Base-by-base conservation (phyloP, 495 filamentous ascomycete species). In the Aspergillus cristatus region DNA sequence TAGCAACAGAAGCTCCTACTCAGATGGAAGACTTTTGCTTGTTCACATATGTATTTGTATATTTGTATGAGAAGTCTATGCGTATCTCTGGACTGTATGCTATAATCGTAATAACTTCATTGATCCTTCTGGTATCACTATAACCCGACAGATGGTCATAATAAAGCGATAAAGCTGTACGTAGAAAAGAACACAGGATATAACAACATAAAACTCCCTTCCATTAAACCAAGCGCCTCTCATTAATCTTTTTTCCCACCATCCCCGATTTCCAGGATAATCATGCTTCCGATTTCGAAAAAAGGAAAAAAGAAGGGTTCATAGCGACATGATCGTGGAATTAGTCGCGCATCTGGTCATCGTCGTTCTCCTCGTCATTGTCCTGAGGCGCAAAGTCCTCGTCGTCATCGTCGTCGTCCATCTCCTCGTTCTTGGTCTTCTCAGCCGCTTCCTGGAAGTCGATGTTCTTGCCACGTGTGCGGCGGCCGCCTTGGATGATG, bases 401-500 rank as follows among this genome's bases (percentile, higher is more conserved):
- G 10, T 91, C 85, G 0, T 89, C 84, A 4, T 86, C 82, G 2
- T 86, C 82, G 18, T 88, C 83, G 1, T 82, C 83, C 29, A 78
- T 75, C 26, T 70, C 68, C 10, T 79, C 81, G 35, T 72, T 70
- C 45, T 54, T 50, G 34, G 60, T 58, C 33, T 70, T 60, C 49
- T 76, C 60, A n/a, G 81, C 82, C 7, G 84, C 84, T 58, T 87
- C 82, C 46, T 78, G 81, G 56, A 81, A 93, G 67, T 94, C 81
- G 46, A 93, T 86, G 28, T 63, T 58, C 54, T 82, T 82, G 46
- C 84, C 82, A 47, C 91, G 89, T 28, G 91, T 98, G 58, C 91
- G 89, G 29, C 81, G 74, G 53, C 83, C 83, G 41, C 63, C 69
- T 7, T 43, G 33, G 53, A 97, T 78, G 64, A 97, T 95, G 71